phyloP scores from a whole-genome alignment of 306 rosid species.

The Alnus glutinosa region DNA sequence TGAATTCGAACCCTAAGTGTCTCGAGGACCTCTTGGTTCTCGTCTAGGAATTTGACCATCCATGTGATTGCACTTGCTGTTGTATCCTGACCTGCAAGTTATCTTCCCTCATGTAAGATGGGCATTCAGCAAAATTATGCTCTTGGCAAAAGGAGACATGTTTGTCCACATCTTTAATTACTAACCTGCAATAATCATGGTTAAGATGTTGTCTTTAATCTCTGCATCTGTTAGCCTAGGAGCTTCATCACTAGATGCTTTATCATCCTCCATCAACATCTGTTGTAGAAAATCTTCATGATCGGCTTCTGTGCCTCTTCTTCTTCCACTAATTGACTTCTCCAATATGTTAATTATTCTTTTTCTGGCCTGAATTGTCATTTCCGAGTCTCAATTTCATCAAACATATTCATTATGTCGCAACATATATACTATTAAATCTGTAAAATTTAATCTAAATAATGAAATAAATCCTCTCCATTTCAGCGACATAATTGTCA shows the following conservation, averaged over 20 bases:
- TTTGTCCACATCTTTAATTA: not conserved
- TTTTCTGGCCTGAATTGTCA: slow-evolving; percentile 60
- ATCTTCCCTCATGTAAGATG: not conserved
- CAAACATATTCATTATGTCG: no score
- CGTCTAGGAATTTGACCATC: slow-evolving; percentile 88
- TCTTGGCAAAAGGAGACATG: not conserved
- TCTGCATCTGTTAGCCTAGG: slow-evolving; percentile 51
- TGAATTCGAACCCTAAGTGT: slow-evolving; percentile 13
- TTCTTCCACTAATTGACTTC: slow-evolving; percentile 53
- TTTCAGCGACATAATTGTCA: no score
- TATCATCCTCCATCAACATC: slow-evolving; percentile 39
- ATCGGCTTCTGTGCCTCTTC: slow-evolving; percentile 30
- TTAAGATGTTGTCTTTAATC: slow-evolving; percentile 78
- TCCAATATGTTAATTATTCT: slow-evolving; percentile 58
- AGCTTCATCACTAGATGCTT: slow-evolving; percentile 22
- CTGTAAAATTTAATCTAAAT: no score
- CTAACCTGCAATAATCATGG: slow-evolving; percentile 83
- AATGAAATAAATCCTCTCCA: no score
- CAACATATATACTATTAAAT: no score
- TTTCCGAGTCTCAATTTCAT: not conserved
- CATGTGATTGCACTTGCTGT: slow-evolving; percentile 82
- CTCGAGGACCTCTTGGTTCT: slow-evolving; percentile 57
- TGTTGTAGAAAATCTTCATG: slow-evolving; percentile 62
- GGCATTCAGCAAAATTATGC: not conserved
- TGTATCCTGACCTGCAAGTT: slow-evolving; percentile 68